phyloP scores from a whole-genome alignment of 352 stramenopile species.

The Phytophthora sp. region DNA sequence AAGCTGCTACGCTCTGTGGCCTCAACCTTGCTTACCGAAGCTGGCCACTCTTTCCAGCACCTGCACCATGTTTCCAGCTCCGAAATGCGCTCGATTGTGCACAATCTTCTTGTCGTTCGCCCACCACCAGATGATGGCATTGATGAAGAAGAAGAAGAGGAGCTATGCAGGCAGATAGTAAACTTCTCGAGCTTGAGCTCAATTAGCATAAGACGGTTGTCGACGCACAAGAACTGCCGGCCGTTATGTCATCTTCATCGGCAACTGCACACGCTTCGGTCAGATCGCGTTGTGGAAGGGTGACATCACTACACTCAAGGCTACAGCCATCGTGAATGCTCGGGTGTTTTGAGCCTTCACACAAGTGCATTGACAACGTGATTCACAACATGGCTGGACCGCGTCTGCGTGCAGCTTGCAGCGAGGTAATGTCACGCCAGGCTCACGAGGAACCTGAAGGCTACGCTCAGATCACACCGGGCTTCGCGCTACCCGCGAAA shows the following conservation, averaged over 20 bases:
- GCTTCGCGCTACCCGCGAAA: constrained; percentile 49
- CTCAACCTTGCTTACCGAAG: neutral
- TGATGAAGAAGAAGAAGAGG: neutral
- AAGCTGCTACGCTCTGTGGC: neutral
- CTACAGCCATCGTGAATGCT: constrained; percentile 79
- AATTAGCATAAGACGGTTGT: neutral
- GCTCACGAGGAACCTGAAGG: constrained; percentile 20
- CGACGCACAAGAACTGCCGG: constrained; percentile 5
- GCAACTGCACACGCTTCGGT: constrained; percentile 13
- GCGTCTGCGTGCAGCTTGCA: constrained; percentile 60
- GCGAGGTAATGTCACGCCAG: constrained; percentile 42
- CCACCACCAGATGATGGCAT: neutral
- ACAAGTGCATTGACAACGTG: constrained; percentile 80
- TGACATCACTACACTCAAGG: constrained; percentile 66
- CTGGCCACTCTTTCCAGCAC: neutral
- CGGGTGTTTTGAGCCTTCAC: constrained; percentile 72
- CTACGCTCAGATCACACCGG: constrained; percentile 61
- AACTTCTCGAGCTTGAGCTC: neutral
- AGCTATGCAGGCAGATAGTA: neutral
- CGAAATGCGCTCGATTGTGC: neutral
- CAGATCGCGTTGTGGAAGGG: constrained; percentile 71
- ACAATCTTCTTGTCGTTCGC: neutral
- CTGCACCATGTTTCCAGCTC: neutral
- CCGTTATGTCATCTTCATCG: constrained; percentile 10
- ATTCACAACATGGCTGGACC: constrained; percentile 70